Evolutionary conservation across 2,329 filamentous ascomycete species (phyloP).

Genomic region (Epichloe baconii): DNA sequence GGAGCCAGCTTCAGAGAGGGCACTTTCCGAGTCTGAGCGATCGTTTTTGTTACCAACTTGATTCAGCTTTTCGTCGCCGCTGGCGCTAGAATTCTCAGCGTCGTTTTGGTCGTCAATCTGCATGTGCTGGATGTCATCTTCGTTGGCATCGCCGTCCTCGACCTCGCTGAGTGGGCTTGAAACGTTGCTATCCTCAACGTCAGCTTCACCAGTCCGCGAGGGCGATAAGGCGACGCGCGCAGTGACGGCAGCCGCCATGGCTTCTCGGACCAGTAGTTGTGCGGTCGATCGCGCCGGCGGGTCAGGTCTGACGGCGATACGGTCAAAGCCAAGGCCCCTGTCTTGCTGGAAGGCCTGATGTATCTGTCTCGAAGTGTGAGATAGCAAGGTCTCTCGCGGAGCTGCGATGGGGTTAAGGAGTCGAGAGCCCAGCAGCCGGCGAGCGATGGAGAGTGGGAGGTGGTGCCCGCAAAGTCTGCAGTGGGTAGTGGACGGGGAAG

Average conservation of each 20-base stretch:
- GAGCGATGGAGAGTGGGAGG: not conserved
- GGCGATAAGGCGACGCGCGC: slow-evolving; percentile 36
- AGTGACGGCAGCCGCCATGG: slow-evolving; percentile 42
- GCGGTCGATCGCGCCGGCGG: slow-evolving; percentile 7
- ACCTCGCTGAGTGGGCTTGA: slow-evolving; percentile 92
- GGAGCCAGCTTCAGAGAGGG: slow-evolving; percentile 40
- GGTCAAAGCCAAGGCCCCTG: not conserved
- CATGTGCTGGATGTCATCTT: slow-evolving; percentile 52
- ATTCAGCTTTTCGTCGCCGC: slow-evolving; percentile 13
- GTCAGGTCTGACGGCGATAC: not conserved
- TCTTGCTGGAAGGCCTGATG: not conserved
- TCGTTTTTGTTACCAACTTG: slow-evolving; percentile 13
- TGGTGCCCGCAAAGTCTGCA: slow-evolving; percentile 3
- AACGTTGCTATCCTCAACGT: slow-evolving; percentile 53
- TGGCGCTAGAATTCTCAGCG: slow-evolving; percentile 17
- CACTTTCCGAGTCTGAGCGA: slow-evolving; percentile 35
- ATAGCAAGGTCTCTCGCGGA: not conserved
- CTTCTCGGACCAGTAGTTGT: slow-evolving; percentile 7
- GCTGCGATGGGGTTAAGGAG: not conserved
- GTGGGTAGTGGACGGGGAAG: not conserved
- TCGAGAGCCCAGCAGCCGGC: not conserved
- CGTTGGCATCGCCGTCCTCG: slow-evolving; percentile 63
- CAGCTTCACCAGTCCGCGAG: slow-evolving; percentile 21
- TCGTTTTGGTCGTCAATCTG: slow-evolving; percentile 26
- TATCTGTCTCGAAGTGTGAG: not conserved